These are phyloP conservation scores for Cytidiella melzeri DNA, from an alignment of 768 basidiomycete genomes.

Conservation along the genomic window DNA sequence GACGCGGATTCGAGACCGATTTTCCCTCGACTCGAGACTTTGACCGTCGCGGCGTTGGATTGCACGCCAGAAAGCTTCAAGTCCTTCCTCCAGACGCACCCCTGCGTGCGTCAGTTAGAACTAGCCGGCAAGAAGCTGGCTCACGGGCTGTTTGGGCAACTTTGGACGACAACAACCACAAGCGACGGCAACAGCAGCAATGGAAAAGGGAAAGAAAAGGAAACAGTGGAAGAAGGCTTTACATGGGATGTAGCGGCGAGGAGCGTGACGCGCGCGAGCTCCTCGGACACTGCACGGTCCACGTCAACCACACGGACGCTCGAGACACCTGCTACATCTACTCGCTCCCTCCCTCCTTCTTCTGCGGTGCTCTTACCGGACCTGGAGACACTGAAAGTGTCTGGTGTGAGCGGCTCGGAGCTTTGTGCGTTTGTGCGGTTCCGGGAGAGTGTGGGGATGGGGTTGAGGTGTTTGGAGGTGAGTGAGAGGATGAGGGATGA, in stretches of 20 bases:
- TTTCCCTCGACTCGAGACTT: constrained; percentile 21
- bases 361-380: constrained; percentile 15
- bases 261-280: not conserved
- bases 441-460: constrained; percentile 12
- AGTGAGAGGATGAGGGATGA: constrained; percentile 16
- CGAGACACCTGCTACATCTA: not conserved
- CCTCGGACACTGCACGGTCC: not conserved
- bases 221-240: not conserved
- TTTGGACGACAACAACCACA: constrained; percentile 21
- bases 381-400: constrained; percentile 13
- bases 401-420: constrained; percentile 11
- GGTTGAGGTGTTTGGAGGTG: constrained; percentile 16
- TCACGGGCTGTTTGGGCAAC: constrained; percentile 27
- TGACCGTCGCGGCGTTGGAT: constrained; percentile 21
- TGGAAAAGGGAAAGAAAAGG: constrained; percentile 9
- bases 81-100: constrained; percentile 16
- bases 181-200: constrained; percentile 40
- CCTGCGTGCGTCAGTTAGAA: constrained; percentile 34
- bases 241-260: constrained; percentile 2
- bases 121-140: constrained; percentile 32
- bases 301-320: not conserved
- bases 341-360: not conserved
- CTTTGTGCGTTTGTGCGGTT: constrained; percentile 11
- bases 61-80: constrained; percentile 20
- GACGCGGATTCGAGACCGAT: constrained; percentile 4